Evolutionary conservation across 495 filamentous ascomycete genomes (phyloP), one percentile per base, ranked within the genome.

Genomic region (Parathielavia hyrcaniae): DNA sequence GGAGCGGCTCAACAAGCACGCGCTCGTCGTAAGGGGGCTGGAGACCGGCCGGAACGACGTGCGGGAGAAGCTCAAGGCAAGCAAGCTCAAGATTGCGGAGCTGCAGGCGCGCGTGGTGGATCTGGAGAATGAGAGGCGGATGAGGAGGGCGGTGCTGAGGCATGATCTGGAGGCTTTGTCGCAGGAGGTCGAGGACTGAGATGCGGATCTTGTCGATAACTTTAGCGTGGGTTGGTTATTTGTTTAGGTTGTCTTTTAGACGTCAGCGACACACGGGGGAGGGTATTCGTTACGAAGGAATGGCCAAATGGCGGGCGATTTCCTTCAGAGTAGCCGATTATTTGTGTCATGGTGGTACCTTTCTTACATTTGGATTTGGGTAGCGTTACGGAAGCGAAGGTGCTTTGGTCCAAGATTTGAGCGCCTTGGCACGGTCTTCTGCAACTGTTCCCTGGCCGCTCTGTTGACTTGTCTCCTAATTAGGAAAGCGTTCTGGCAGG

Each of bases 11-110:
- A 78, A 82, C 36, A 75, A 68, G 39, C 78, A 87, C 60, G 80
- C 82, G 12, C 66, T 83, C 51, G 76, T 74, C 40, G 74, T 69
- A 9, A 75, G 73, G 58, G 86, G 86, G 1, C 75, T 88, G 19
- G 73, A 77, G 30, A 76, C 76, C 4, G 85, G 83, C 0, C 69
- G 87, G 6, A 87, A 91, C 55, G 79, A 85, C 20, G 73, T 81
- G 1, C 69, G 89, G 26, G 69, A 76, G 1, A 78, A 79, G 7
- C 59, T 87, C n/a, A 83, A 81, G 65, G 76, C 75, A 23, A 84
- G 85, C 45, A 83, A 90, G 45, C 72, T 73, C 2, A 77, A 81
- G 56, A 82, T 85, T 32, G 70, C 71, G 12, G 78, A 77, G 59
- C 61, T 87, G 48, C 64, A 73, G 67, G 64, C 64, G 26, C 72